phyloP scores from a whole-genome alignment of 768 basidiomycete species.

The Rubroboletus satanas region DNA sequence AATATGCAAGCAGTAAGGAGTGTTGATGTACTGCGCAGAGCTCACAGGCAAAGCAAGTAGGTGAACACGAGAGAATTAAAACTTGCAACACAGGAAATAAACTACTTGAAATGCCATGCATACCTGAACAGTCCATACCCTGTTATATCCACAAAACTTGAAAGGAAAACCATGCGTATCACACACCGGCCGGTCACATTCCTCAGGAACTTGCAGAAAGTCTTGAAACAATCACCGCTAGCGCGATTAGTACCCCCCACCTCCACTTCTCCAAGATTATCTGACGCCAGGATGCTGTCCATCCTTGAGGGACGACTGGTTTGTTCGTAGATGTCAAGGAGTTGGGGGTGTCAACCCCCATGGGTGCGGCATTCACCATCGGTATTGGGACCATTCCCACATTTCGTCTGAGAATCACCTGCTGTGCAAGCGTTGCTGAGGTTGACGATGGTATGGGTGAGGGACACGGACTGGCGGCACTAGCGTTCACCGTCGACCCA shows the following conservation, averaged over 20 bases:
- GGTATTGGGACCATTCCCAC: conserved; percentile 19
- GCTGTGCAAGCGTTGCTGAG: conserved; percentile 20
- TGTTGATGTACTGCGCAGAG: conserved; percentile 7
- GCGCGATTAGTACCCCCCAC: conserved; percentile 72
- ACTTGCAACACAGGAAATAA: conserved; percentile 13
- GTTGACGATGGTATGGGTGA: conserved; percentile 19
- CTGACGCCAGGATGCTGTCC: conserved; percentile 59
- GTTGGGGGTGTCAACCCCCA: conserved; percentile 16
- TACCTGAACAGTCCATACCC: conserved; percentile 18
- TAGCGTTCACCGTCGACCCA: conserved; percentile 23
- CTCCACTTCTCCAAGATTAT: conserved; percentile 82
- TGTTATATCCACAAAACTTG: conserved; percentile 14
- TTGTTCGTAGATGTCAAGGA: conserved; percentile 27
- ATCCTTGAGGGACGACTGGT: conserved; percentile 40
- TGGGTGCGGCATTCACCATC: conserved; percentile 10
- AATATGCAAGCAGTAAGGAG: conserved; percentile 9
- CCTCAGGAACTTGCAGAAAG: conserved; percentile 51
- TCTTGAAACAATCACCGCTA: conserved; percentile 75
- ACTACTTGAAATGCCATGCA: conserved; percentile 14
- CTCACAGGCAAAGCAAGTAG: conserved; percentile 10
- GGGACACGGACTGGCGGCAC: conserved; percentile 13
- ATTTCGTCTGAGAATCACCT: conserved; percentile 18
- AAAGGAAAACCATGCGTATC: conserved; percentile 2
- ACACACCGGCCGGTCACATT: not conserved
- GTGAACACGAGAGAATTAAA: conserved; percentile 10